phyloP scores from a whole-genome alignment of 2,329 filamentous ascomycete genomes.

The Epicoccum sorghinum region DNA sequence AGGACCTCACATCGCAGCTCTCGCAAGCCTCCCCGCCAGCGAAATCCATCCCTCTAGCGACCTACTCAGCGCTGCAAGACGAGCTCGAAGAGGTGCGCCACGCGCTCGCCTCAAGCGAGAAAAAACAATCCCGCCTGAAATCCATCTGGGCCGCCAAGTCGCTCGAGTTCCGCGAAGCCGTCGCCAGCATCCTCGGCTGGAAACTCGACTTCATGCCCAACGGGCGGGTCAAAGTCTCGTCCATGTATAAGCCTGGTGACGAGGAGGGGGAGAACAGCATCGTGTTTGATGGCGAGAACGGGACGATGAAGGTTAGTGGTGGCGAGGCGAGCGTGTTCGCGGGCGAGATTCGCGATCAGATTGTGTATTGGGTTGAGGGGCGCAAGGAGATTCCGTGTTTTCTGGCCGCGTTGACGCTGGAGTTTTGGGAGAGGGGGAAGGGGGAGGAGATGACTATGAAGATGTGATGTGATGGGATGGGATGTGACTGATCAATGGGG shows the following conservation, averaged over 20 bases:
- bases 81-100: slow-evolving; percentile 68
- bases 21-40: slow-evolving; percentile 46
- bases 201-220: slow-evolving; percentile 97
- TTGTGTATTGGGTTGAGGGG: slow-evolving; percentile 95
- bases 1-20: slow-evolving; percentile 78
- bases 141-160: slow-evolving; percentile 93
- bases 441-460: slow-evolving; percentile 33
- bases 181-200: slow-evolving; percentile 91
- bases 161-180: slow-evolving; percentile 92
- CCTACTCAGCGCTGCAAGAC: slow-evolving; percentile 75
- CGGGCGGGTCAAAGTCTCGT: slow-evolving; percentile 90
- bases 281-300: slow-evolving; percentile 89
- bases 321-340: slow-evolving; percentile 88
- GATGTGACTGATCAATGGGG: too few species aligned
- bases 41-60: slow-evolving; percentile 72
- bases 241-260: slow-evolving; percentile 75
- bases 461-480: slow-evolving; percentile 1
- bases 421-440: slow-evolving; percentile 79
- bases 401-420: slow-evolving; percentile 85
- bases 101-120: slow-evolving; percentile 70
- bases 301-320: slow-evolving; percentile 97
- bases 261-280: slow-evolving; percentile 66
- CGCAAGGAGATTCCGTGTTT: slow-evolving; percentile 94
- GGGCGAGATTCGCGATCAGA: slow-evolving; percentile 79
- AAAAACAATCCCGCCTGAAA: slow-evolving; percentile 83